Conservation (phyloP, 768 basidiomycete species). For the Cystofilobasidium ferigula region DNA sequence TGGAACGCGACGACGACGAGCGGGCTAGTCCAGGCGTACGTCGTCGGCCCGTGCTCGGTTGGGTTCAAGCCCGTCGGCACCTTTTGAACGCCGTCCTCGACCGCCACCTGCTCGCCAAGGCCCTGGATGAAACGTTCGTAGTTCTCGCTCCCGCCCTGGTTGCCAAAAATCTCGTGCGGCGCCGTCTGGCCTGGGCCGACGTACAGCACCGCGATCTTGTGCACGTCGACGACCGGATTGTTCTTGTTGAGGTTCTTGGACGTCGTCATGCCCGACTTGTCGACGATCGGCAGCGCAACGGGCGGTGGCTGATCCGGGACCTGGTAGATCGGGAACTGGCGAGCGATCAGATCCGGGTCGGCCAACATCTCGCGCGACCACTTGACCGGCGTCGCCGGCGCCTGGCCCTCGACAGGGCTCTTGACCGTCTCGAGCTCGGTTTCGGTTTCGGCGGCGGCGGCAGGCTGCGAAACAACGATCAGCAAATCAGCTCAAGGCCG, state of each 20-base stretch:
- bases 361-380: conserved; percentile 1
- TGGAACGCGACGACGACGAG: conserved; percentile 91
- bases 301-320: conserved; percentile 41
- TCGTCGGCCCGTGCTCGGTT: conserved; percentile 86
- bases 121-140: conserved; percentile 89
- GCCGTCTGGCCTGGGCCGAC: conserved; percentile 80
- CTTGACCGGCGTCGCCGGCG: background rate
- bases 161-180: conserved; percentile 75
- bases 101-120: conserved; percentile 72
- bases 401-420: background rate
- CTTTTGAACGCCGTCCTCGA: conserved; percentile 71
- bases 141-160: conserved; percentile 83
- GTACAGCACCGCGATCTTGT: conserved; percentile 93
- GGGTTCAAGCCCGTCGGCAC: conserved; percentile 87
- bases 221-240: conserved; percentile 89
- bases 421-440: background rate
- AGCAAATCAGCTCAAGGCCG: too few species aligned
- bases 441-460: too few species aligned
- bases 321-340: conserved; percentile 73
- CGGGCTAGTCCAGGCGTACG: conserved; percentile 99
- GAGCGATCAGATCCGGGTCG: conserved; percentile 71
- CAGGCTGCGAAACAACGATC: too few species aligned
- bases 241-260: conserved; percentile 62
- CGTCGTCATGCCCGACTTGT: conserved; percentile 48
- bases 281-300: conserved; percentile 36